Base-by-base conservation (phyloP, 2,329 filamentous ascomycete genomes). In the Aspergillus alliaceus region DNA sequence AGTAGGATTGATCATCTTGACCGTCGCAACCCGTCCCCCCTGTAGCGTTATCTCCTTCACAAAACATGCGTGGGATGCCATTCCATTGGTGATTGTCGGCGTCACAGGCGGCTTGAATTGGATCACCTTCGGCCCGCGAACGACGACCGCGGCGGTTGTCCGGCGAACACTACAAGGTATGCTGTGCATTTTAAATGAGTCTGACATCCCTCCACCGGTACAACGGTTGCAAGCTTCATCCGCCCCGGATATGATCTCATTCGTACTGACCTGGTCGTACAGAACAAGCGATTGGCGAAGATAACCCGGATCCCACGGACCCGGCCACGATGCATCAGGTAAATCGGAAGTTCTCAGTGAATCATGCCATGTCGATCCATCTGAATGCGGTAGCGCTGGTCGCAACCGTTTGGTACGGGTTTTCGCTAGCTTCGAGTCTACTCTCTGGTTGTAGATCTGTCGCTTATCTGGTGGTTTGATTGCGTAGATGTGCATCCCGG, bases 281-380 rank as follows among this genome's bases (percentile, higher is more conserved):
- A 53, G 9, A 25, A 47, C 57, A 39, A 53, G 24, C 22, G 8
- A 18, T 12, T 1, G 46, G 27, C 48, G 22, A 57, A 12, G 25
- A 35, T 20, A 22, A 20, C 29, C 20, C 12, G 12, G 25, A 20
- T 22, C n/a, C 57, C 8, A 20, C 25, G 9, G 47, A 49, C 24
- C 40, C 32, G 27, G 39, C 27, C 1, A 65, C 59, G 32, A 9
- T 61, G 1, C 35, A 63, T 22, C 54, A 54, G 24, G 66, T 60
- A 1, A 75, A 76, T 51, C 67, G 68, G 8, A 62, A 52, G 0
- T 78, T 79, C 54, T 68, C 70, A 1, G 59, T 63, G 11, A 70
- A 70, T 22, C 75, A 79, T 64, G 75, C 75, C 8, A 76, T 77
- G 72, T 72, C 69, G 11, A 78, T 79, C 29, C 76, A 78, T 68